Evolutionary conservation across 2,329 filamentous ascomycete genomes (phyloP), one percentile per base, ranked within the genome.

Genomic region (Cercospora zeina): DNA sequence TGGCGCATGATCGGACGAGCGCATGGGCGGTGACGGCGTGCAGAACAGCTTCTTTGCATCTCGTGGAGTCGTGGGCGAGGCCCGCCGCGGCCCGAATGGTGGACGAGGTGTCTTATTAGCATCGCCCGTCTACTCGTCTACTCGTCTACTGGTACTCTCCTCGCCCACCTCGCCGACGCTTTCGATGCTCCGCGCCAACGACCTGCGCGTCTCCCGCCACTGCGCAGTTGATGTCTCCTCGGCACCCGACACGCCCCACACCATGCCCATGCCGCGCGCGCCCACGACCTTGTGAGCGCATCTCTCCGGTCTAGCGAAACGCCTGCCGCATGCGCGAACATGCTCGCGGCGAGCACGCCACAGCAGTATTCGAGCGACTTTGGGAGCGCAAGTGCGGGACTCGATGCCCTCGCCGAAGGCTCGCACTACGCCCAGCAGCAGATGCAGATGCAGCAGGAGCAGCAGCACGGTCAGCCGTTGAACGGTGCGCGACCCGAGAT

Each of bases 381-480:
- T 54, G 70, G 70, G 33, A 65, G 60, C 45, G 67, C 65, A 6
- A 68, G 69, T n/a, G 64, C 63, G 24, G 72, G 72, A 42, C 65
- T 93, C 62, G 88, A 91, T 67, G 82, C 85, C 4, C 83, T 92
- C 50, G 82, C 85, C 6, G 87, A 90, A 66, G 83, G 84, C 37
- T 87, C 89, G 11, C 88, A 90, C 69, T 92, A 92, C 77, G 83
- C 87, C 16, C 47, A 50, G 47, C 47, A 50, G 47, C 47, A 50
- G 24, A 50, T 91, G 47, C 47, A 50, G 24, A 50, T 91, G 63
- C 88, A 91, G 67, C 87, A 89, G 70, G 78, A 90, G 55, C 86
- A 88, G 66, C 77, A 77, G 68, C 71, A 65, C 14, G 45, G 45
- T 11, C 56, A 53, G 30, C 10, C 33, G 33, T 21, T 51, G 16